Evolutionary conservation across 192 early-diverging fungal genomes (phyloP).

Genomic region (Coemansia brasiliensis): DNA sequence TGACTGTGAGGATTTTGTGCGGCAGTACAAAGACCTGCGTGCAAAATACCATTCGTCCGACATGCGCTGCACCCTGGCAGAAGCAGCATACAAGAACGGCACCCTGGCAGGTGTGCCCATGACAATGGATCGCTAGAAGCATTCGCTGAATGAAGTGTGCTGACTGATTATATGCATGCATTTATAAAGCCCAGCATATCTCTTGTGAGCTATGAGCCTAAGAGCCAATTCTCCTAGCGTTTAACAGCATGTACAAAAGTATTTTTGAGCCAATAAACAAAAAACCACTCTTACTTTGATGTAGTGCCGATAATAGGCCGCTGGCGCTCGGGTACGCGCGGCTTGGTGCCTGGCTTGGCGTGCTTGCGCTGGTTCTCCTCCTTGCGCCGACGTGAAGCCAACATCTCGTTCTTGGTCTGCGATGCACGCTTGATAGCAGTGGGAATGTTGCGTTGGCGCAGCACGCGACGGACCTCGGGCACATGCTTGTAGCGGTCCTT

Average conservation of each 20-base stretch:
- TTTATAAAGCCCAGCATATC: no score
- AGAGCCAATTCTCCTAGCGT: no score
- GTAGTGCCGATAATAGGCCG: conserved; percentile 68
- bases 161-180: no score
- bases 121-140: conserved; percentile 35
- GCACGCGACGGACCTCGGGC: conserved; percentile 85
- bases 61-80: conserved; percentile 22
- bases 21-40: conserved; percentile 34
- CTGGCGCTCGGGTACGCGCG: conserved; percentile 68
- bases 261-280: neutral
- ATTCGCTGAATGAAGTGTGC: no score
- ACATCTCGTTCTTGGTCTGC: conserved; percentile 78
- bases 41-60: conserved; percentile 31
- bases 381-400: conserved; percentile 76
- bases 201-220: no score
- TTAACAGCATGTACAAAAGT: no score
- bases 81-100: conserved; percentile 42
- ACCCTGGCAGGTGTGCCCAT: conserved; percentile 39
- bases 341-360: conserved; percentile 59
- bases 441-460: conserved; percentile 85
- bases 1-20: conserved; percentile 54
- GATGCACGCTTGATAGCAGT: conserved; percentile 80
- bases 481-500: conserved; percentile 92
- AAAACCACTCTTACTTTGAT: conserved; percentile 44
- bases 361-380: conserved; percentile 92